Evolutionary conservation across 176 grass and related monocot species (phyloP).

Genomic region (Aegilops umbellulata): DNA sequence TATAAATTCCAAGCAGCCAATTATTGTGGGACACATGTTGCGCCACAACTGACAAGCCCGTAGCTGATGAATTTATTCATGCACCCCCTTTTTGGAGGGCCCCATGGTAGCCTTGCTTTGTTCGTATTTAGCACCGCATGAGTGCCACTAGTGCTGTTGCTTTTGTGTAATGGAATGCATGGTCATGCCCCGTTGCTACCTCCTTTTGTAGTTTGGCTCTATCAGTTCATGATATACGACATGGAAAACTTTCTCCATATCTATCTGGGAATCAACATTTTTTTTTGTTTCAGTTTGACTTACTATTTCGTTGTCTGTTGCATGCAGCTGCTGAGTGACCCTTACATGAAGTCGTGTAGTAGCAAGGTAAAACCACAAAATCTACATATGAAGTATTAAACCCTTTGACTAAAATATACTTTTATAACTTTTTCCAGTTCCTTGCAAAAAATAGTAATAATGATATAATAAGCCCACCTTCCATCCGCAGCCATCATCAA

Average conservation of each 20-base stretch:
- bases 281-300: slow-evolving; percentile 13
- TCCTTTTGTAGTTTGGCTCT: slow-evolving; percentile 28
- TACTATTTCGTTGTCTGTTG: background rate
- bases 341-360: slow-evolving; percentile 78
- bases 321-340: slow-evolving; percentile 93
- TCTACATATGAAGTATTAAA: background rate
- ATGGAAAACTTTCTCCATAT: slow-evolving; percentile 24
- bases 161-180: slow-evolving; percentile 68
- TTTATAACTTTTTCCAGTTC: background rate
- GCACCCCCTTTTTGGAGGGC: background rate
- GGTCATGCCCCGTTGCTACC: slow-evolving; percentile 34
- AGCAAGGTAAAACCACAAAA: slow-evolving; percentile 48
- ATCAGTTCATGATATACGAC: slow-evolving; percentile 26
- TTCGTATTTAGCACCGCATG: slow-evolving; percentile 46
- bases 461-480: too few species aligned
- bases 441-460: background rate
- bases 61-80: slow-evolving; percentile 13
- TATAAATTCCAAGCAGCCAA: slow-evolving; percentile 14
- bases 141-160: slow-evolving; percentile 42
- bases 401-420: background rate
- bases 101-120: slow-evolving; percentile 19
- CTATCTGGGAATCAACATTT: background rate
- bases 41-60: background rate
- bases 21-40: slow-evolving; percentile 9
- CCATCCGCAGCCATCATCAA: background rate